A percentile compares a stretch with the other conserved stretches of the same genome.
phyloP scores from a whole-genome alignment of 148 eudicot genomes.

The Silene latifolia region DNA sequence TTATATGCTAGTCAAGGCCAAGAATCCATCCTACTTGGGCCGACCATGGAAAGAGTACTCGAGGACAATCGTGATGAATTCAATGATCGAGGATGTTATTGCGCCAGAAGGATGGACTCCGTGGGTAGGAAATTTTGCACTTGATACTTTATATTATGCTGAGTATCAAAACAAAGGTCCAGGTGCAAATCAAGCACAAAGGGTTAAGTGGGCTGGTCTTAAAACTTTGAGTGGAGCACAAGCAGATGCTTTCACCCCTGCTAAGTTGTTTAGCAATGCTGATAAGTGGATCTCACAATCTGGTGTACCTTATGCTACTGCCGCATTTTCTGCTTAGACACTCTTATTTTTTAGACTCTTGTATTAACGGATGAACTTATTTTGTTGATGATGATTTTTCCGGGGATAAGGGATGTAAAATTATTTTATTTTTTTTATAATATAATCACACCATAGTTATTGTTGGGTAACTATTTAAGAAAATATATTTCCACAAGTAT shows the following conservation, averaged over 20 bases:
- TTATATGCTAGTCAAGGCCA: conserved; percentile 11
- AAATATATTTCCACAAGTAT: too few species aligned
- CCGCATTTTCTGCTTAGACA: conserved; percentile 16
- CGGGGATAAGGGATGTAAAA: background rate
- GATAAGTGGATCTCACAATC: conserved; percentile 46
- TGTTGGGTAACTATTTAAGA: background rate
- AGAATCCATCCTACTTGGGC: conserved; percentile 41
- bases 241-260: conserved; percentile 35
- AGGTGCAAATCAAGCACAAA: conserved; percentile 29
- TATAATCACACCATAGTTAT: too few species aligned
- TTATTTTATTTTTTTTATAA: too few species aligned
- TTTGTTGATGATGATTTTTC: background rate
- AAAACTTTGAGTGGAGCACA: conserved; percentile 32
- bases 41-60: conserved; percentile 60
- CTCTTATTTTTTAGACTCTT: background rate
- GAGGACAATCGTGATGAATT: conserved; percentile 42
- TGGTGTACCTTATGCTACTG: conserved; percentile 30
- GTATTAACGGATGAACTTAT: background rate
- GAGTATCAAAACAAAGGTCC: conserved; percentile 56
- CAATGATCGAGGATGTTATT: conserved; percentile 36
- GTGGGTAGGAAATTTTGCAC: conserved; percentile 35
- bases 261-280: conserved; percentile 25
- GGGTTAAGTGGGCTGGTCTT: conserved; percentile 52
- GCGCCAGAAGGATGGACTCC: conserved; percentile 52
- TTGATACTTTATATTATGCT: conserved; percentile 37